Base-by-base conservation (phyloP, 2,329 filamentous ascomycete genomes). In the Scleromitrula shiraiana region DNA sequence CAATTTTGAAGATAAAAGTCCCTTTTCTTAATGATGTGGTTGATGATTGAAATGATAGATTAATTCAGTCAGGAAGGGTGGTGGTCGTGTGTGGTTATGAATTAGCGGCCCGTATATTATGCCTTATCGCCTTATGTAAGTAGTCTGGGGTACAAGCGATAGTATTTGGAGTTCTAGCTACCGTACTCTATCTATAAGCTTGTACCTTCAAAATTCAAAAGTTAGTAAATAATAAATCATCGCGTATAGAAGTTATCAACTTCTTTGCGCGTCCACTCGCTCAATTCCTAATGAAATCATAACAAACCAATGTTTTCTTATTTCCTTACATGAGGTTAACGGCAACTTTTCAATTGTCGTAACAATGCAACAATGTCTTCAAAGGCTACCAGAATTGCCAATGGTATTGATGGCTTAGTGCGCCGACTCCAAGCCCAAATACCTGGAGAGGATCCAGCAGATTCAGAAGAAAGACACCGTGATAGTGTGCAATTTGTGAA, bases 381-480 rank as follows among this genome's bases (percentile, higher is more conserved):
- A 42, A 53, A 58, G 51, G 56, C 67, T 55, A 71, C 80, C 66
- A 85, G 87, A 70, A 78, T 94, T 68, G 80, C 83, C 64, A 82
- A 81, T 65, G 88, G 86, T 64, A 81, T 94, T 64, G 80, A 86
- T 64, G 83, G 84, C 67, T 75, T 95, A 63, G 81, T 94, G 63
- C 74, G 82, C 59, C 83, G 85, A 62, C 72, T 91, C 50, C 73
- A 93, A 48, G 85, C 85, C 47, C 70, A 75, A 41, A 74, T 81
- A 54, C 74, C 78, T 33, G 70, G 77, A 54, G 82, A 88, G 57
- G 78, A 82, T 61, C 80, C 87, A 53, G 79, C 78, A n/a, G 68
- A 70, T 7, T 78, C 79, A 17, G 80, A 89, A 62, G 73, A 83
- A 58, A 79, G 83, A 53, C 80, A 87, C 62, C 79, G 86, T 54